phyloP scores from a whole-genome alignment of 306 rosid species.

The Cicer chorassanicum region DNA sequence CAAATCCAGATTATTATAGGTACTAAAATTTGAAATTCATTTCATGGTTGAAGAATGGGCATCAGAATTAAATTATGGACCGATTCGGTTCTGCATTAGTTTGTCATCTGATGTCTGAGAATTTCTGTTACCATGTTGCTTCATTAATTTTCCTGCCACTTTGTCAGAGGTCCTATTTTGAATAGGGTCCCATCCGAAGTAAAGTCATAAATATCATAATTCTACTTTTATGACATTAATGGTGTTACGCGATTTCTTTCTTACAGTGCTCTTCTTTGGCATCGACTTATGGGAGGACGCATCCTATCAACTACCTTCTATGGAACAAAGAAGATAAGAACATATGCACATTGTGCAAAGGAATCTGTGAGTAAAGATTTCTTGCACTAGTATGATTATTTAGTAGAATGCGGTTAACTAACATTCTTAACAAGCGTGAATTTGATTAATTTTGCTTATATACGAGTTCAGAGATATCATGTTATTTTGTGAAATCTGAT shows the following conservation, averaged over 20 bases:
- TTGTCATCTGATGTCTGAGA: slow-evolving; percentile 5
- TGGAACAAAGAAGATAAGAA: slow-evolving; percentile 69
- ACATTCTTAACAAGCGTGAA: too few relatives aligned
- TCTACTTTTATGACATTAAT: background rate
- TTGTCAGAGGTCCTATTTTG: slow-evolving; percentile 34
- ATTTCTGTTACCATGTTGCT: slow-evolving; percentile 31
- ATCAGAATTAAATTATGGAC: background rate
- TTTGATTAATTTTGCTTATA: too few relatives aligned
- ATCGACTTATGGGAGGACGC: slow-evolving; percentile 80
- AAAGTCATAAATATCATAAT: slow-evolving; percentile 8
- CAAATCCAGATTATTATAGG: slow-evolving; percentile 83
- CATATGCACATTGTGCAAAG: slow-evolving; percentile 92
- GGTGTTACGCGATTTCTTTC: slow-evolving; percentile 28
- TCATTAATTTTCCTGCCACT: slow-evolving; percentile 47
- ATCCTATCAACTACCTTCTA: slow-evolving; percentile 67
- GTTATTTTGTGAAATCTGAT: slow-evolving; percentile 32
- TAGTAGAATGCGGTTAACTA: background rate
- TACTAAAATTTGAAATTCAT: slow-evolving; percentile 35
- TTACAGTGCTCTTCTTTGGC: slow-evolving; percentile 92
- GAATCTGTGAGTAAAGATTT: slow-evolving; percentile 64
- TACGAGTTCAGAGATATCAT: too few relatives aligned
- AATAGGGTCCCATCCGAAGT: slow-evolving; percentile 38
- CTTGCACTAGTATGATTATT: slow-evolving; percentile 11
- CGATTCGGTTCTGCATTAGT: slow-evolving; percentile 19
- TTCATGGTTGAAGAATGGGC: slow-evolving; percentile 18